phyloP scores from a whole-genome alignment of 2,329 filamentous ascomycete genomes.

The Trichoderma cornu-damae region DNA sequence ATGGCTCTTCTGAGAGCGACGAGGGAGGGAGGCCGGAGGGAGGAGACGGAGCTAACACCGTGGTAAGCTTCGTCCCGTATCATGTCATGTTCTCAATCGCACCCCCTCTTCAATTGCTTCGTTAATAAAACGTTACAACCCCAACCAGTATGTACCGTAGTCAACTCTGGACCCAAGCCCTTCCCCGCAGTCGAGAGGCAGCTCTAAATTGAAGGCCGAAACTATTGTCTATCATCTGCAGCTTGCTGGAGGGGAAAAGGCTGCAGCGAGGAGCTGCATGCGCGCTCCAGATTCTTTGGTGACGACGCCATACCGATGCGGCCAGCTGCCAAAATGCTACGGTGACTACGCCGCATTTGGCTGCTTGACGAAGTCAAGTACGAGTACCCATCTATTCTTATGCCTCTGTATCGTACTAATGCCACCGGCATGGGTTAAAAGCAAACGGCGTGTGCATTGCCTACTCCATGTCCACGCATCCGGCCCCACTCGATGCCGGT shows the following conservation, averaged over 20 bases:
- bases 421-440: not conserved
- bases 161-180: not conserved
- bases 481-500: conserved; percentile 2
- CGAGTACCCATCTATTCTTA: not conserved
- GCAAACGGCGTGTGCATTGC: conserved; percentile 3
- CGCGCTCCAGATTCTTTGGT: not conserved
- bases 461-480: not conserved
- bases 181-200: conserved; percentile 5
- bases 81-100: conserved; percentile 1
- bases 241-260: not conserved
- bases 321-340: not conserved
- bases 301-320: conserved; percentile 8
- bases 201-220: conserved; percentile 9
- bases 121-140: not conserved
- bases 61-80: conserved; percentile 13
- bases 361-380: not conserved
- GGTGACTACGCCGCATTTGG: not conserved
- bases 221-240: conserved; percentile 9
- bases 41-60: conserved; percentile 3
- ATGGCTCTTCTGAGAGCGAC: not conserved
- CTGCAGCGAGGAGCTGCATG: conserved; percentile 3
- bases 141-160: not conserved
- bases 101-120: not conserved
- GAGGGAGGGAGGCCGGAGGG: not conserved
- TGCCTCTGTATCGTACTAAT: not conserved